Conservation (phyloP, 805 yeast species). For the Pichia kluyveri region DNA sequence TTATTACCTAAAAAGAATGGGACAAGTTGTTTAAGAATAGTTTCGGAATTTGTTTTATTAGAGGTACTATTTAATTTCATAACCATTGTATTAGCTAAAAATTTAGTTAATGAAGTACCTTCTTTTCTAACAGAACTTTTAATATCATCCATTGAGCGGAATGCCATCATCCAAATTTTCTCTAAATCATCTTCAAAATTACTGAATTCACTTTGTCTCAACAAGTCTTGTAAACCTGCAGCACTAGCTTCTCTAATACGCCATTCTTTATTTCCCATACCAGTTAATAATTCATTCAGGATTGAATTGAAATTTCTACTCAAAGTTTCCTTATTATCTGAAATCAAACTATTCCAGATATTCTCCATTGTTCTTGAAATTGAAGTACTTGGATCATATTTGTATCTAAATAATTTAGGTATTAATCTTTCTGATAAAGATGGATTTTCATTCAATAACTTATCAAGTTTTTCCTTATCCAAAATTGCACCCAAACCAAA, state of each 20-base stretch:
- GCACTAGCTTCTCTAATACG: constrained; percentile 85
- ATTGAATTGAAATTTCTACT: constrained; percentile 48
- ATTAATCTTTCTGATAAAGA: constrained; percentile 51
- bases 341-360: constrained; percentile 71
- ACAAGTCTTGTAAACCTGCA: constrained; percentile 56
- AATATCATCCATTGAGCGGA: constrained; percentile 86
- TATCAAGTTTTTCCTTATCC: constrained; percentile 67
- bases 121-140: constrained; percentile 87
- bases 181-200: constrained; percentile 44
- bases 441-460: constrained; percentile 45
- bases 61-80: constrained; percentile 40
- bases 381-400: constrained; percentile 70
- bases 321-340: constrained; percentile 45
- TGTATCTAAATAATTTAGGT: constrained; percentile 76
- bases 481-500: constrained; percentile 83
- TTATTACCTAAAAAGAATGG: constrained; percentile 74
- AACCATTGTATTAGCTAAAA: constrained; percentile 54
- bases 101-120: constrained; percentile 60
- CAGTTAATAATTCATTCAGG: constrained; percentile 48
- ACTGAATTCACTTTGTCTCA: constrained; percentile 51
- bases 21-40: constrained; percentile 46
- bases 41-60: constrained; percentile 28
- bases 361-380: constrained; percentile 81
- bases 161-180: constrained; percentile 79
- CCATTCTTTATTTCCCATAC: constrained; percentile 86